Evolutionary conservation across 140 eudicot species (phyloP), one percentile per base, ranked within the genome.

Genomic region (Cichorium intybus): DNA sequence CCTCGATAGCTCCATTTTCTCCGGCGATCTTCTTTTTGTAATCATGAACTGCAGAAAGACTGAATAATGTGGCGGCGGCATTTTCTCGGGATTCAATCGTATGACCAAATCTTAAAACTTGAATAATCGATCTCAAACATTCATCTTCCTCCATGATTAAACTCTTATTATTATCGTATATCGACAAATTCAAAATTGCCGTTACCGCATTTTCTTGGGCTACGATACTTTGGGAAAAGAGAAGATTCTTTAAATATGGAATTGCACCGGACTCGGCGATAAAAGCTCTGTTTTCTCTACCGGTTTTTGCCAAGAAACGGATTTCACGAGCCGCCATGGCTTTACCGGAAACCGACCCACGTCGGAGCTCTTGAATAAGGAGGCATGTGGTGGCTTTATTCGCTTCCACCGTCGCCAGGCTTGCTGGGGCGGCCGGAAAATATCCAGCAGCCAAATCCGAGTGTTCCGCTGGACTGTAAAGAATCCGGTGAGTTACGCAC

Each of bases 221-320:
- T 55, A 52, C 61, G 1, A 80, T 67, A 66, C 77, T 75, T 15
- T 61, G n/a, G 1, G 92, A 87, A 6, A 53, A 71, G 31, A 87
- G 81, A n/a, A 81, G 74, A 43, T 2, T 41, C 34, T 70, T 70
- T 39, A 88, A 68, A 41, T 68, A 69, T 18, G 89, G 87, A 34
- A 85, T 72, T 21, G 85, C 94, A 1, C 96, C 96, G 5, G 90
- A 84, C 52, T 85, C 87, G 15, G 87, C 94, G 60, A 88, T 79
- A 54, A 59, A 85, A 8, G 89, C 87, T 18, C 96, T 79, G 70
- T 82, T 85, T 29, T 82, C 84, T 57, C 56, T 61, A 7, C 87
- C 94, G 3, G 80, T 77, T 73, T 88, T 85, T 7, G 94, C 94
- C 68, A 88, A 75, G 45, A 80, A 56, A 15, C 94, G 81, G 18